phyloP scores from a whole-genome alignment of 345 rosid species.

The Salix koriyanagi region DNA sequence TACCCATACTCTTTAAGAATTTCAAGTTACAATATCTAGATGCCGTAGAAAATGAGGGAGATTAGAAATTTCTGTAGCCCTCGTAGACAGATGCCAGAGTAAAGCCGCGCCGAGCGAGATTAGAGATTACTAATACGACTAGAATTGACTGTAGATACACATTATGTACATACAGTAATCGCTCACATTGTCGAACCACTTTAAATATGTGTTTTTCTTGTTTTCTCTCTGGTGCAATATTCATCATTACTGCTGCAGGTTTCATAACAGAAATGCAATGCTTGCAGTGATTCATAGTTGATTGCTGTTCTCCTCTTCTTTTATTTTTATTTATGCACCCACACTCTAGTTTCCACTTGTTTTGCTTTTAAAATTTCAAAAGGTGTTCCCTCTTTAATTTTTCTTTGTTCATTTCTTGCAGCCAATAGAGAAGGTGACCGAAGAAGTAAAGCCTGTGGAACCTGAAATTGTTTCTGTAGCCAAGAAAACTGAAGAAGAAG shows the following conservation, averaged over 20 bases:
- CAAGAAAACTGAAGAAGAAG: conserved; percentile 5
- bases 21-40: not conserved
- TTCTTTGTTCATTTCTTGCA: not conserved
- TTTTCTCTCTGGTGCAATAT: no score
- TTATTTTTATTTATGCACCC: not conserved
- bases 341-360: not conserved
- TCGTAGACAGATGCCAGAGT: no score
- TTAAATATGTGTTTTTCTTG: no score
- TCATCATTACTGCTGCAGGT: no score
- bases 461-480: not conserved
- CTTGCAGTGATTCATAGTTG: not conserved
- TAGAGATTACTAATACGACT: no score
- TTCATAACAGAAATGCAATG: not conserved
- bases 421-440: conserved; percentile 8
- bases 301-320: not conserved
- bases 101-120: no score
- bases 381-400: not conserved
- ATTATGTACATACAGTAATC: no score
- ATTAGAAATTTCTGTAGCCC: not conserved
- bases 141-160: no score
- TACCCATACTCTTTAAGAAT: not conserved
- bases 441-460: not conserved
- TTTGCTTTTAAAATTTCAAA: not conserved
- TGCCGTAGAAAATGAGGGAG: not conserved
- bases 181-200: no score